phyloP scores from a whole-genome alignment of 306 rosid species.

The Fragaria ananassa region DNA sequence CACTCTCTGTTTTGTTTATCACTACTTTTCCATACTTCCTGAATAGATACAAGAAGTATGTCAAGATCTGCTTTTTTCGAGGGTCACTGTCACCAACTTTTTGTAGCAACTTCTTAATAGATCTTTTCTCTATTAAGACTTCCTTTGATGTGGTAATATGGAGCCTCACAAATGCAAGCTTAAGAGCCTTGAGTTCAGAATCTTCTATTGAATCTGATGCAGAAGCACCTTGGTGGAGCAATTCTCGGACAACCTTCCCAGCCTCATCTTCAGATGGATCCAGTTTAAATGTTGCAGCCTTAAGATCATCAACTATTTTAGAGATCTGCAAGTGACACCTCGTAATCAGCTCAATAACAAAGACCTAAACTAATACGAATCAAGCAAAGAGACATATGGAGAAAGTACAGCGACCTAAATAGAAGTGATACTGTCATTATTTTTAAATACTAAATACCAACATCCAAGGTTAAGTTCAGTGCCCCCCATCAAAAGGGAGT shows the following conservation, averaged over 20 bases:
- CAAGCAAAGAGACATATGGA: not conserved
- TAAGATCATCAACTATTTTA: slow-evolving; percentile 57
- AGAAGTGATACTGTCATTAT: slow-evolving; percentile 8
- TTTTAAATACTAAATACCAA: slow-evolving; percentile 3
- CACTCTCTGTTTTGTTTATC: slow-evolving; percentile 38
- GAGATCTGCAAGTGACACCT: slow-evolving; percentile 59
- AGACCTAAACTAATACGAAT: slow-evolving; percentile 14
- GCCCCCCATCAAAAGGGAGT: slow-evolving; percentile 3
- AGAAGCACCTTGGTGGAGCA: slow-evolving; percentile 45
- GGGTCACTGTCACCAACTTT: slow-evolving; percentile 42
- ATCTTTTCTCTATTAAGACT: slow-evolving; percentile 59
- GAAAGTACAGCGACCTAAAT: slow-evolving; percentile 11
- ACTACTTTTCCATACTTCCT: slow-evolving; percentile 40
- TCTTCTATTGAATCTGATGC: slow-evolving; percentile 46
- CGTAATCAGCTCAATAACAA: slow-evolving; percentile 26
- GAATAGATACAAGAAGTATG: slow-evolving; percentile 50
- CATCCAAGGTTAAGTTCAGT: not conserved
- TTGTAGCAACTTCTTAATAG: slow-evolving; percentile 48
- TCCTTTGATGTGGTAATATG: slow-evolving; percentile 51
- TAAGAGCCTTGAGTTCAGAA: slow-evolving; percentile 53
- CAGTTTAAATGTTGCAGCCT: slow-evolving; percentile 43
- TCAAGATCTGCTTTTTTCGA: slow-evolving; percentile 51
- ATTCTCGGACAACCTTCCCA: slow-evolving; percentile 50
- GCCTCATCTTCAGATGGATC: slow-evolving; percentile 69
- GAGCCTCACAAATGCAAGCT: slow-evolving; percentile 59